These are phyloP conservation scores for Microcyclospora pomicola DNA, from an alignment of 2,329 filamentous ascomycete genomes.

Conservation along the genomic window DNA sequence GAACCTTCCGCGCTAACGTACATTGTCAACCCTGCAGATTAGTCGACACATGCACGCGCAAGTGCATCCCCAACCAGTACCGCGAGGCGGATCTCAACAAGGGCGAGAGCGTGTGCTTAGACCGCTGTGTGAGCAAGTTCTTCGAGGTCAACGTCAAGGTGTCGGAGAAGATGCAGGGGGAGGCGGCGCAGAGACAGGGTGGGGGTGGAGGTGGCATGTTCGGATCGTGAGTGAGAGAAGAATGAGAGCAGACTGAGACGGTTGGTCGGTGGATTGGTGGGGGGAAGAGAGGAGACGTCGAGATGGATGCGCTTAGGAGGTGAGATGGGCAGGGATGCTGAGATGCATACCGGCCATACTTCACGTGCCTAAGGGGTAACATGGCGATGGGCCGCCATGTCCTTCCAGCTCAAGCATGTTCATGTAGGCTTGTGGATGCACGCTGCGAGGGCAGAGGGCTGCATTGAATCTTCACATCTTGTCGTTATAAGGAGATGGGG, in stretches of 20 bases:
- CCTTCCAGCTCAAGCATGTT: too few relatives aligned
- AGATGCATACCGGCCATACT: too few relatives aligned
- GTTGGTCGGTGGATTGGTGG: constrained; percentile 1
- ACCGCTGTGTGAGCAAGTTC: constrained; percentile 95
- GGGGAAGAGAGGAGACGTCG: not conserved
- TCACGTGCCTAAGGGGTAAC: too few relatives aligned
- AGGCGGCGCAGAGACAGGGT: constrained; percentile 55
- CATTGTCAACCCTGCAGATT: constrained; percentile 30
- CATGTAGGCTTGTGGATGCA: too few relatives aligned
- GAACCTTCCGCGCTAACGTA: constrained; percentile 4
- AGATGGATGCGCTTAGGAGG: not conserved
- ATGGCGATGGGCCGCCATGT: too few relatives aligned
- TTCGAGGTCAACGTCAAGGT: constrained; percentile 98
- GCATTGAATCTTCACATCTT: too few relatives aligned
- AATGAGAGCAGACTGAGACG: not conserved
- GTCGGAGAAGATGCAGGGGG: constrained; percentile 86
- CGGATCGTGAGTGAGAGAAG: constrained; percentile 3
- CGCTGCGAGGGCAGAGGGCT: too few relatives aligned
- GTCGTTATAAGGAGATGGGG: too few relatives aligned
- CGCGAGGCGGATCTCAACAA: constrained; percentile 96
- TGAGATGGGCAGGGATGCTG: not conserved
- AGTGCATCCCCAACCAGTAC: constrained; percentile 87
- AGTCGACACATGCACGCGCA: constrained; percentile 76
- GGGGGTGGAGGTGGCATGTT: constrained; percentile 35
- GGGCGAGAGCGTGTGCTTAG: constrained; percentile 94